These are phyloP conservation scores for Lodderomyces orthopsilosis DNA, from an alignment of 1,139 yeast genomes.

Conservation along the genomic window DNA sequence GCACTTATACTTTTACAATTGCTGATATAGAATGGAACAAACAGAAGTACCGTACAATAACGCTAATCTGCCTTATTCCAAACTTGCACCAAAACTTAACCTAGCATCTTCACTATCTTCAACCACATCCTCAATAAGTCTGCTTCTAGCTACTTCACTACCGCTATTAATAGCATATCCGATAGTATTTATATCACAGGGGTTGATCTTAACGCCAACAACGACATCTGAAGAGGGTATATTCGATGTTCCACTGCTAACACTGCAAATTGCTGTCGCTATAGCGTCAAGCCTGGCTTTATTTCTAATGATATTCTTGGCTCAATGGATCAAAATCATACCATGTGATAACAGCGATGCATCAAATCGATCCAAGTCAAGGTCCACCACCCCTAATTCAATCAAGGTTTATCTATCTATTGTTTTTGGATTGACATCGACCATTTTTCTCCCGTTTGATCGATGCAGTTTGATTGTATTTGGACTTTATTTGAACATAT, in stretches of 20 bases:
- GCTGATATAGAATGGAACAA: neutral
- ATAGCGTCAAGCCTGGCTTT: neutral
- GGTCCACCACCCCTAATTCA: neutral
- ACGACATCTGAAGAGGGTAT: neutral
- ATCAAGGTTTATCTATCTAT: neutral
- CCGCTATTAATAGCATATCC: conserved; percentile 30
- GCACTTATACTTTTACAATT: too few species aligned
- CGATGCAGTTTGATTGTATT: conserved; percentile 1
- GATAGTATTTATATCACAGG: conserved; percentile 23
- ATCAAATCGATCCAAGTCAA: neutral
- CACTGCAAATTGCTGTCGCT: neutral
- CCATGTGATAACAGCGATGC: neutral
- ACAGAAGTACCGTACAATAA: conserved; percentile 1
- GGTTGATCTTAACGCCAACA: conserved; percentile 6
- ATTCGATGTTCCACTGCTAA: neutral
- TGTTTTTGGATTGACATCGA: neutral
- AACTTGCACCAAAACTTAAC: conserved; percentile 1
- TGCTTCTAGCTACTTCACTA: conserved; percentile 19
- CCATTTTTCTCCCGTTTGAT: neutral
- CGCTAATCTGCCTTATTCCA: neutral
- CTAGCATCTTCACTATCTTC: neutral
- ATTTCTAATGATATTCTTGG: neutral
- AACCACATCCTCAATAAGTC: neutral
- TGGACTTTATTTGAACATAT: neutral
- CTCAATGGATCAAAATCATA: neutral